Conservation (phyloP, 345 rosid species). For the Ricinus communis region DNA sequence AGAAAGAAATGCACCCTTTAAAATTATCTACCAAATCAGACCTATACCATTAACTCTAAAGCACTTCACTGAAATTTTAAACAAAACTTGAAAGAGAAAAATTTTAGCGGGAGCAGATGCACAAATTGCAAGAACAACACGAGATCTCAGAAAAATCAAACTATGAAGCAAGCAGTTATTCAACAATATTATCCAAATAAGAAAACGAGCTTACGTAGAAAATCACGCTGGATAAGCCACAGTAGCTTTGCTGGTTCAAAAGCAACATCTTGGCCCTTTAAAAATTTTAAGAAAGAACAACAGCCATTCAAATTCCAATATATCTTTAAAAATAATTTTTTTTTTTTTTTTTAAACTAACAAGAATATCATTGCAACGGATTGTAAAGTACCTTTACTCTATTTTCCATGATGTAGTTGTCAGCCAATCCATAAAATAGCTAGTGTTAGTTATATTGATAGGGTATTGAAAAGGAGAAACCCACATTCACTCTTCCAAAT, state of each 20-base stretch:
- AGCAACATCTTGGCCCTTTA: conserved; percentile 96
- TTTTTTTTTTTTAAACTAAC: too few relatives aligned
- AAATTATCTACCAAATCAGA: background rate
- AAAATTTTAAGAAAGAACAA: conserved; percentile 11
- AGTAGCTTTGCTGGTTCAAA: conserved; percentile 94
- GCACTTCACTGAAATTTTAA: conserved; percentile 2
- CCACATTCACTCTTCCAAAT: conserved; percentile 3
- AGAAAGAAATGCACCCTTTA: conserved; percentile 10
- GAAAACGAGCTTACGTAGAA: conserved; percentile 70
- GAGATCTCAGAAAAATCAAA: background rate
- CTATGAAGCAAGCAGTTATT: conserved; percentile 11
- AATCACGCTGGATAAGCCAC: conserved; percentile 99
- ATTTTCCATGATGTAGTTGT: conserved; percentile 32
- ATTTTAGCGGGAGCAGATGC: background rate
- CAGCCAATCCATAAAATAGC: conserved; percentile 41
- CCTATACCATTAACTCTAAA: conserved; percentile 3
- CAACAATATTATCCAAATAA: conserved; percentile 12
- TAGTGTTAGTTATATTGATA: conserved; percentile 30
- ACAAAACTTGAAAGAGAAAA: background rate
- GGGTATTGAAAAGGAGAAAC: conserved; percentile 2
- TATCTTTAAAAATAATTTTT: background rate
- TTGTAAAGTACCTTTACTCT: conserved; percentile 88
- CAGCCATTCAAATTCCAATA: conserved; percentile 25
- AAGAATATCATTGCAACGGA: conserved; percentile 18
- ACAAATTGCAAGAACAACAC: background rate